Evolutionary conservation across 257 asterid genomes (phyloP), one percentile per base, ranked within the genome.

Genomic region (Fraxinus cuspidata): DNA sequence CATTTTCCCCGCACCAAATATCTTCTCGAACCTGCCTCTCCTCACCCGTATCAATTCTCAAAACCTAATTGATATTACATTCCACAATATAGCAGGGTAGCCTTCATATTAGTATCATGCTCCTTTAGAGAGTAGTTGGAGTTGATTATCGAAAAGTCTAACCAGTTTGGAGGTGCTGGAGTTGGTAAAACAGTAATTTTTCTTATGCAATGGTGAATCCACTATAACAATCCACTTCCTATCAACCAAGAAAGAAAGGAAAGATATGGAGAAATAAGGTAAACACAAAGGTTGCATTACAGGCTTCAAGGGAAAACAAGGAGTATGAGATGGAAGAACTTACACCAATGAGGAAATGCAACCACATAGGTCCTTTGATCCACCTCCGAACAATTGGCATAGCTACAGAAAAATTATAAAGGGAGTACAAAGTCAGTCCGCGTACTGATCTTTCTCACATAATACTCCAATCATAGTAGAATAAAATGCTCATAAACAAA

Each of bases 331-430:
- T 19, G 1, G 2, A 47, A 75, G 56, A 37, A 86, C 97, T 90
- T 88, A 94, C 99, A 51, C 97, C 97, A 87, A 94, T 70, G 80
- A 94, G 90, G 86, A 92, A 89, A 81, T 94, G 99, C 82, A 92
- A 47, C 97, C 95, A 91, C 91, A 94, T 91, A 56, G 97, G 99
- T 81, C 96, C 99, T 91, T 81, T 92, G 78, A 92, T 79, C 91
- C 91, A 75, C 83, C 83, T 92, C 82, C 80, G 89, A 68, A 92
- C 96, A 31, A 90, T 56, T 13, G 99, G 97, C 97, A 91, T 94
- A 69, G 89, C 99, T 94, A 88, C 83, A 84, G 67, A 81, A 81
- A 64, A 64, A 73, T 75, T 38, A 63, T 34, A 13, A 23, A 32
- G 34, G n/a, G 37, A 74, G 34, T 72, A 63, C 69, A 35, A 53